Evolutionary conservation across 352 stramenopile genomes (phyloP), one percentile per base, ranked within the genome.

Genomic region (Pythium dissimile): DNA sequence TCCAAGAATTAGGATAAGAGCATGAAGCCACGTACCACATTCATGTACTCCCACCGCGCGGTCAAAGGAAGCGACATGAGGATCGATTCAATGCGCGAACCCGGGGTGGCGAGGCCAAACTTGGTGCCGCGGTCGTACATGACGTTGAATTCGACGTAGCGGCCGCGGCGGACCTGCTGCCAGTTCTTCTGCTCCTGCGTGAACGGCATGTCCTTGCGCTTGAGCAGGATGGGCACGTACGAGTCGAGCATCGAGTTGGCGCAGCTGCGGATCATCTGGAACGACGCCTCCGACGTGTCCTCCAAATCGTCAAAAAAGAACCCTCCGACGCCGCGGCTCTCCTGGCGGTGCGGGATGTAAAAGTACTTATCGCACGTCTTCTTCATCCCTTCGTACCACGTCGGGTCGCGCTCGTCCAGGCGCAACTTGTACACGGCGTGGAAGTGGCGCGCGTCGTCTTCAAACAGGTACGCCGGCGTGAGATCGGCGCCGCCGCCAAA

Each of bases 141-240:
- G 58, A 99, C 85, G 81, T 99, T 99, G 78, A 99, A 99, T 80
- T 99, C 97, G 8, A 98, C 95, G 77, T 99, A 99, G 61, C 94
- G 87, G 41, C 96, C 96, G 21, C 95, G 85, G 49, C 97, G 88
- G 16, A 99, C 89, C 66, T 98, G 92, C 80, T 99, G 96, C 96
- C 97, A 99, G 49, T 98, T 73, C 81, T 99, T 99, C 66, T 99
- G 80, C 70, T 97, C 63, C 62, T 98, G 52, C 24, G 92, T 98
- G 75, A 97, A 99, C 38, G 84, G 75, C 81, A 98, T 79, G 76
- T 98, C 77, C 69, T 98, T 99, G 69, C 97, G 95, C 44, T 91
- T 93, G 52, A 91, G 75, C 31, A 99, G 69, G 54, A 99, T 98
- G 39, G 97, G 94, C 24, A 97, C 73, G 71, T 99, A 99, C n/a